phyloP scores from a whole-genome alignment of 108 stramenopile genomes.

The Pseudonitzschia delicatissima region DNA sequence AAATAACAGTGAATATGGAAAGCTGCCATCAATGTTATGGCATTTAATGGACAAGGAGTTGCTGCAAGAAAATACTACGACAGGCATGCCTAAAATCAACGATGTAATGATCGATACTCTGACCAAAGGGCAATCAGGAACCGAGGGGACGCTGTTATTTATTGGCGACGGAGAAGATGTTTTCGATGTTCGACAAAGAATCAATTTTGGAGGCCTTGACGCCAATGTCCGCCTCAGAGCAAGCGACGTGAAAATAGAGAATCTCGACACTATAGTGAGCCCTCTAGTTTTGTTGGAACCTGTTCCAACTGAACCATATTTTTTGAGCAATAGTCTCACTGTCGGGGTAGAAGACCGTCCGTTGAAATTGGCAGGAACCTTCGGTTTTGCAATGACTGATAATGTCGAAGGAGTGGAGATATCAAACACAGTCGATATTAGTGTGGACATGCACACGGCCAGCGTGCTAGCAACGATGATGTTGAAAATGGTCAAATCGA shows the following conservation, averaged over 20 bases:
- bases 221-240: constrained; percentile 48
- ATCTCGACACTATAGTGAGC: constrained; percentile 52
- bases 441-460: constrained; percentile 10
- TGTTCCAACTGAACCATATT: constrained; percentile 37
- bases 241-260: constrained; percentile 44
- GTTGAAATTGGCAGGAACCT: constrained; percentile 25
- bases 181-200: constrained; percentile 30
- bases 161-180: constrained; percentile 17
- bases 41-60: constrained; percentile 22
- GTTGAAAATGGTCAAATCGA: constrained; percentile 45
- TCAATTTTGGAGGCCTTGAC: constrained; percentile 60
- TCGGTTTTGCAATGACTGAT: constrained; percentile 47
- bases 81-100: constrained; percentile 50
- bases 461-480: constrained; percentile 44
- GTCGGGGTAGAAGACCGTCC: constrained; percentile 51
- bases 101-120: constrained; percentile 51
- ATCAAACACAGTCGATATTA: constrained; percentile 22
- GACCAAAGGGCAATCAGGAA: constrained; percentile 57
- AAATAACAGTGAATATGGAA: constrained; percentile 47
- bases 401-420: constrained; percentile 35
- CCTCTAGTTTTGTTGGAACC: constrained; percentile 59
- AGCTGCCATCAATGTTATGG: constrained; percentile 34
- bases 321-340: constrained; percentile 49
- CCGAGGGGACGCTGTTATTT: constrained; percentile 37
- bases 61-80: constrained; percentile 19